Evolutionary conservation across 139 green algal species (phyloP).

Genomic region (Chlamydomonas incerta): DNA sequence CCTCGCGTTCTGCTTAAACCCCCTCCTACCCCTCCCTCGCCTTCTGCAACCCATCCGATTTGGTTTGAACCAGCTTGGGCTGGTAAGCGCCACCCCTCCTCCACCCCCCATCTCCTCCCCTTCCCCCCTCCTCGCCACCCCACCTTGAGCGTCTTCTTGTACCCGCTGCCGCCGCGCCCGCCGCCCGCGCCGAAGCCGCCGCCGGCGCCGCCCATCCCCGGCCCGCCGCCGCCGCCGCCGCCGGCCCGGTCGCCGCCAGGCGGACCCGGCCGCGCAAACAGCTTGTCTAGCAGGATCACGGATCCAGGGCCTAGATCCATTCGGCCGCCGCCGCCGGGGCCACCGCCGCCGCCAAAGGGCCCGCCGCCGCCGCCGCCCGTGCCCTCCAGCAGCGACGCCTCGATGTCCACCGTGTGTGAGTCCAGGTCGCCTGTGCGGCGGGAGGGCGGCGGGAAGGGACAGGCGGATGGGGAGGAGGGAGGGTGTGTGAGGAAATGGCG

Average conservation of each 20-base stretch:
- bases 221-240: neutral
- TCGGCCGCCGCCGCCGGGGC: neutral
- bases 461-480: neutral
- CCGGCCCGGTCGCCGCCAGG: neutral
- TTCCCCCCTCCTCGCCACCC: neutral
- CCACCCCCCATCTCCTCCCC: neutral
- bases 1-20: no score
- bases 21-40: no score
- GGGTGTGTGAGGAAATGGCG: neutral
- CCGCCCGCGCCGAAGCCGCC: slow-evolving; percentile 9
- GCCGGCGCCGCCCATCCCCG: neutral
- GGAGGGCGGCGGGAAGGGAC: neutral
- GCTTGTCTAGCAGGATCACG: slow-evolving; percentile 20
- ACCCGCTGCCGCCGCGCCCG: neutral
- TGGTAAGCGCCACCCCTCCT: no score
- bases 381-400: slow-evolving; percentile 16
- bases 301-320: slow-evolving; percentile 27
- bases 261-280: neutral
- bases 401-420: slow-evolving; percentile 29
- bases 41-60: no score
- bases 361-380: neutral
- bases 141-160: slow-evolving; percentile 22
- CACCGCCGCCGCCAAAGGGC: neutral
- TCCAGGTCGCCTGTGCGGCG: slow-evolving; percentile 5
- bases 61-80: no score